phyloP scores from a whole-genome alignment of 495 filamentous ascomycete genomes.

The Parmelia sp. region DNA sequence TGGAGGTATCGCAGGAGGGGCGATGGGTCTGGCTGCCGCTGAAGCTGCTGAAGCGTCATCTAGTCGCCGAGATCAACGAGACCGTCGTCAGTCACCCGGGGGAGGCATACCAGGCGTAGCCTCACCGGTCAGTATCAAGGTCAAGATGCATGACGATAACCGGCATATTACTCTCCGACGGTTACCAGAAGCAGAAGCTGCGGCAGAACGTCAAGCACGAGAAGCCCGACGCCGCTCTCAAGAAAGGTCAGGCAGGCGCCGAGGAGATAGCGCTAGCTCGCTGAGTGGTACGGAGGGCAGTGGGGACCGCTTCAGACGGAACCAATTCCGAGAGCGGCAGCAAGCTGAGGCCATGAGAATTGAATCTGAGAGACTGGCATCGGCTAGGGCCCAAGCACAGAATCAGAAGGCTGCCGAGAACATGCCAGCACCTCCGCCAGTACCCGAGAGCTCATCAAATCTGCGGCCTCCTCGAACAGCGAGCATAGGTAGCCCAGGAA shows the following conservation, averaged over 20 bases:
- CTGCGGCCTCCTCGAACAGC: slow-evolving; percentile 35
- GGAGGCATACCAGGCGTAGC: slow-evolving; percentile 37
- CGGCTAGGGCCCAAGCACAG: slow-evolving; percentile 24
- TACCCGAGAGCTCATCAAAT: slow-evolving; percentile 34
- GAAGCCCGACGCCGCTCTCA: slow-evolving; percentile 46
- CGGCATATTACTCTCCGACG: slow-evolving; percentile 74
- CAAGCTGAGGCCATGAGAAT: slow-evolving; percentile 45
- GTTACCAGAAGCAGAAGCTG: slow-evolving; percentile 75
- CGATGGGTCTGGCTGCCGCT: slow-evolving; percentile 39
- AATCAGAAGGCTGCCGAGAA: slow-evolving; percentile 17
- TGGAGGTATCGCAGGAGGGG: slow-evolving; percentile 41
- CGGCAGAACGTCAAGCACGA: slow-evolving; percentile 52
- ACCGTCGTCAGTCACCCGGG: slow-evolving; percentile 24
- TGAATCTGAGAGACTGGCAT: slow-evolving; percentile 37
- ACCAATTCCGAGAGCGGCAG: slow-evolving; percentile 45
- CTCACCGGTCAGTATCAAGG: slow-evolving; percentile 66
- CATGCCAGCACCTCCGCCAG: slow-evolving; percentile 30
- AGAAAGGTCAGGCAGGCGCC: slow-evolving; percentile 27
- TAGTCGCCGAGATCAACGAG: slow-evolving; percentile 36
- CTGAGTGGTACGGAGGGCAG: slow-evolving; percentile 41
- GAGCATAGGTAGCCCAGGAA: slow-evolving; percentile 41
- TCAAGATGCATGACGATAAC: slow-evolving; percentile 74
- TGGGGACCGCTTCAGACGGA: slow-evolving; percentile 47
- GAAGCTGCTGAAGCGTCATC: slow-evolving; percentile 43
- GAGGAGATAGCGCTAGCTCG: slow-evolving; percentile 41